A percentile compares a stretch with the other conserved stretches of the same genome.
phyloP scores from a whole-genome alignment of 2,329 filamentous ascomycete genomes.

The Dactylellina sp. region DNA sequence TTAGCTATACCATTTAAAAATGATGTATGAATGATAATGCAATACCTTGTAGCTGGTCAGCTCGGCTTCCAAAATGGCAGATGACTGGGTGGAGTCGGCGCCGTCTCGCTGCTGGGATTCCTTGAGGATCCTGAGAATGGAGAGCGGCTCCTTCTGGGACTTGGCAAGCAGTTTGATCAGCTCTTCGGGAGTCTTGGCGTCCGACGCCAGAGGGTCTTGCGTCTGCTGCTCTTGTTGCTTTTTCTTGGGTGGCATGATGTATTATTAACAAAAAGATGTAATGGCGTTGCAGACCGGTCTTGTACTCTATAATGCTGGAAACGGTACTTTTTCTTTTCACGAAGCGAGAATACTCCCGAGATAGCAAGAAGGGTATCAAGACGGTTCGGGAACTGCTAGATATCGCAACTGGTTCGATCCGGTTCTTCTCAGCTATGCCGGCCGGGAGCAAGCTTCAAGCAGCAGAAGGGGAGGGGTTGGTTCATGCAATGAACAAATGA shows the following conservation, averaged over 20 bases:
- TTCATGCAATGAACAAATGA: background rate
- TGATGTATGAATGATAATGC: background rate
- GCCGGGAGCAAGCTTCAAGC: background rate
- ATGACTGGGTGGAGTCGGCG: constrained; percentile 73
- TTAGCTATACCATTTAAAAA: constrained; percentile 19
- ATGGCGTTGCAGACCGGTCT: too few relatives aligned
- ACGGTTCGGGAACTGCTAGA: too few relatives aligned
- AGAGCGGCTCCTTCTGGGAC: constrained; percentile 40
- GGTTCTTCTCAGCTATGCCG: background rate
- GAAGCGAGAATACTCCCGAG: too few relatives aligned
- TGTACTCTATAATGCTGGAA: too few relatives aligned
- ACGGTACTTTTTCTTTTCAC: too few relatives aligned
- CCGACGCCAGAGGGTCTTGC: constrained; percentile 27
- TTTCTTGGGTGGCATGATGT: constrained; percentile 44
- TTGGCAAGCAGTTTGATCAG: constrained; percentile 50
- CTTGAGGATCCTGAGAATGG: constrained; percentile 57
- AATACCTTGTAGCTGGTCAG: constrained; percentile 82
- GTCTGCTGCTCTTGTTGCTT: constrained; percentile 12
- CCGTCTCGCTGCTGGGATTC: constrained; percentile 77
- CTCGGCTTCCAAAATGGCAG: constrained; percentile 83
- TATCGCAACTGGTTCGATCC: background rate
- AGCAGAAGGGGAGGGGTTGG: background rate
- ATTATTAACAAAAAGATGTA: too few relatives aligned
- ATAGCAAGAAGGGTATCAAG: too few relatives aligned
- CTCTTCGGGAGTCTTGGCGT: constrained; percentile 49